These are phyloP conservation scores for Saxispiralis lemnorum DNA, from an alignment of 495 filamentous ascomycete species.

Conservation along the genomic window DNA sequence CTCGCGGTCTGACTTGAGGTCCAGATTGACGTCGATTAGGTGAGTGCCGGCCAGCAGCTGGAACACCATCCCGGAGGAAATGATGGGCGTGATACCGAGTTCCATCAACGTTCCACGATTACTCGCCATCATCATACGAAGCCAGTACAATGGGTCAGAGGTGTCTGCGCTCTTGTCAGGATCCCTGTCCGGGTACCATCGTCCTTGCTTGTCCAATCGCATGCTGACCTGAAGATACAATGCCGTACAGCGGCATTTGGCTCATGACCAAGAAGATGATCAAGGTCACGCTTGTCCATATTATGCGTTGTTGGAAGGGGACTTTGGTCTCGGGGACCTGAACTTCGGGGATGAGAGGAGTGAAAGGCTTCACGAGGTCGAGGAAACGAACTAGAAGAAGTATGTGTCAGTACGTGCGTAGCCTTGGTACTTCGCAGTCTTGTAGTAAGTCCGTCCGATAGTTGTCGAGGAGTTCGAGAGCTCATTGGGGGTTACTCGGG, in stretches of 20 bases:
- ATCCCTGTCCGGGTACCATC: slow-evolving; percentile 1
- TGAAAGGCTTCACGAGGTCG: slow-evolving; percentile 97
- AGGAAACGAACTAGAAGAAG: slow-evolving; percentile 73
- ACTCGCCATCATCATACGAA: slow-evolving; percentile 98
- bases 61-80: slow-evolving; percentile 99
- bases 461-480: too few relatives aligned
- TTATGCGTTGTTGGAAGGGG: slow-evolving; percentile 79
- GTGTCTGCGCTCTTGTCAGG: slow-evolving; percentile 40
- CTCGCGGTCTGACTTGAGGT: slow-evolving; percentile 98
- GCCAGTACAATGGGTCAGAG: slow-evolving; percentile 90
- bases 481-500: too few relatives aligned
- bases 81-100: slow-evolving; percentile 95
- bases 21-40: slow-evolving; percentile 88
- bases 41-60: slow-evolving; percentile 98
- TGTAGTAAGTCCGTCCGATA: too few relatives aligned
- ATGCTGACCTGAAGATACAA: slow-evolving; percentile 20
- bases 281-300: slow-evolving; percentile 97
- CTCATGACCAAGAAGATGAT: slow-evolving; percentile 99
- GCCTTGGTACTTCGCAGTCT: too few relatives aligned
- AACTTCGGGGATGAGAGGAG: slow-evolving; percentile 97
- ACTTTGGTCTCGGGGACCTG: slow-evolving; percentile 90
- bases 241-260: slow-evolving; percentile 64
- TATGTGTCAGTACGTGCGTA: neutral
- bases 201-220: neutral
- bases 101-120: slow-evolving; percentile 99